Base-by-base conservation (phyloP, 2,329 filamentous ascomycete genomes). In the Colletotrichum chlorophyti region DNA sequence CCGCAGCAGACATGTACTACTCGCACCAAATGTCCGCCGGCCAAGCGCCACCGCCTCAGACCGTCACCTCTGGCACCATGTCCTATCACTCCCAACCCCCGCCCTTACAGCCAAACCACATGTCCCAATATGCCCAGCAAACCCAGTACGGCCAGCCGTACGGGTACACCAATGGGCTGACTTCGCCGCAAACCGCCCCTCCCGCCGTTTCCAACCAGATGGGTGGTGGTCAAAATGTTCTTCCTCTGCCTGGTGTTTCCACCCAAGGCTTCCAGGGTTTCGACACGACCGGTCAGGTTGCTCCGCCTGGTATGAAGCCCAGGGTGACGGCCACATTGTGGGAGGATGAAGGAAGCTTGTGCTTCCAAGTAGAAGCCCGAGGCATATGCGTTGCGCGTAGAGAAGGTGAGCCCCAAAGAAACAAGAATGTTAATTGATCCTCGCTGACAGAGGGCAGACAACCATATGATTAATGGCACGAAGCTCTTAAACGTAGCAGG, bases 401-500 rank as follows among this genome's bases (percentile, higher is more conserved):
- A 71, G 94, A 98, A 85, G 93, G 92, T 95, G 76, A 65, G 80
- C 69, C 38, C 53, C 9, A 17, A 11, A 6, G 19, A 2, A 4
- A 21, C 10, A 7, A 17, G 9, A 19, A 14, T n/a, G 17, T 35
- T 7, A 11, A 35, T 24, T 17, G n/a, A 19, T 21, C 11, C 10
- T 26, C 12, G 37, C 58, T 63, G 26, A 61, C 32, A 17, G 5
- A n/a, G 29, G 50, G 43, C 37, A 96, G 94, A 97, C 68, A 98
- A 97, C 75, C 92, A 97, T 77, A 97, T 99, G 91, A 97, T 99
- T 74, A 99, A 98, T 69, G 95, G 95, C 15, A 99, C 95, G 1
- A 99, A 98, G 75, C 81, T 99, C 55, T 79, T 98, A 57, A 99
- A 99, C 65, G 95, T 99, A 50, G 95, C 95, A 47, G 94, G 95